Percentiles rank a stretch among this genome's conserved stretches.
These are phyloP conservation scores for Conoideocrella luteorostrata DNA, from an alignment of 2,329 filamentous ascomycete genomes.

Conservation along the genomic window DNA sequence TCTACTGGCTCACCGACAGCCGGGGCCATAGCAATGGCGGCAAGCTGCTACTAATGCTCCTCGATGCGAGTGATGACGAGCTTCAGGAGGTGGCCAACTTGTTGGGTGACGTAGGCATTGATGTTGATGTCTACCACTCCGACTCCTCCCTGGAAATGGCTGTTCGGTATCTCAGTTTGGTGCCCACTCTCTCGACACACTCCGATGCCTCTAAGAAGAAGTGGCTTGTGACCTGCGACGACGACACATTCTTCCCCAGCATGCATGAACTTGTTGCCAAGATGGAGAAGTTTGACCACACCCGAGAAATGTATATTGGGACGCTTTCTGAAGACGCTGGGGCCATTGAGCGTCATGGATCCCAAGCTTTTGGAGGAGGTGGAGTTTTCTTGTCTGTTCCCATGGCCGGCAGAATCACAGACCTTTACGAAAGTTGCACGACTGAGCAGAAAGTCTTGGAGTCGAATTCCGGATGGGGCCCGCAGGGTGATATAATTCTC, in stretches of 20 bases:
- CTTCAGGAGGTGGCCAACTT: constrained; percentile 42
- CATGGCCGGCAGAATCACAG: constrained; percentile 38
- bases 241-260: constrained; percentile 59
- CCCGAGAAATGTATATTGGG: constrained; percentile 50
- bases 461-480: constrained; percentile 52
- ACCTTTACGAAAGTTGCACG: constrained; percentile 39
- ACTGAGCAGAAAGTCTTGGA: constrained; percentile 45
- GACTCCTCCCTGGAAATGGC: constrained; percentile 50
- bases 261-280: constrained; percentile 47
- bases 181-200: constrained; percentile 49
- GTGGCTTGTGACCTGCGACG: constrained; percentile 58
- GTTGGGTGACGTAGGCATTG: constrained; percentile 43
- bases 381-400: constrained; percentile 55
- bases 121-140: constrained; percentile 51
- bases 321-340: constrained; percentile 56
- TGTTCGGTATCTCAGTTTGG: constrained; percentile 49
- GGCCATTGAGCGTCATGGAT: constrained; percentile 53
- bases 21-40: constrained; percentile 49
- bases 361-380: constrained; percentile 58
- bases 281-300: constrained; percentile 46
- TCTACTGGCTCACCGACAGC: constrained; percentile 53
- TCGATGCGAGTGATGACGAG: constrained; percentile 46
- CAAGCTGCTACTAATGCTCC: constrained; percentile 47
- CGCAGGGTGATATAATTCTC: constrained; percentile 55
- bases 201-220: constrained; percentile 41